A percentile compares a stretch with the other conserved stretches of the same genome.
Evolutionary conservation across 2,329 filamentous ascomycete genomes (phyloP).

Genomic region (Colletotrichum musicola): DNA sequence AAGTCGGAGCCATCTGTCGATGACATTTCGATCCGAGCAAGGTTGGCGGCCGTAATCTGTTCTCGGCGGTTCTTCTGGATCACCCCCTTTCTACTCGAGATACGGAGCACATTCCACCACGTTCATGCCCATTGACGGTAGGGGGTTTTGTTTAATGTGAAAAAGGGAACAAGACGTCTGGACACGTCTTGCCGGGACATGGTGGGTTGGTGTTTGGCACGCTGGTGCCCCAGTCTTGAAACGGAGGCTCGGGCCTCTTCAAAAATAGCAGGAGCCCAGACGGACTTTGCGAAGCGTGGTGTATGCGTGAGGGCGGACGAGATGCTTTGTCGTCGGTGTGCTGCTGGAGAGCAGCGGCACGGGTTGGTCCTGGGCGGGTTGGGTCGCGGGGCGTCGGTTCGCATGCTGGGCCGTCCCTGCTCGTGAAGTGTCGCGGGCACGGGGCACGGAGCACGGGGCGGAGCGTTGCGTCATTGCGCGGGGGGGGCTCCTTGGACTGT

Average conservation of each 20-base stretch:
- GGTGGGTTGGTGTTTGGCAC: too few species aligned
- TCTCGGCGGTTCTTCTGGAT: too few species aligned
- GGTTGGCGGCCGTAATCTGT: background rate
- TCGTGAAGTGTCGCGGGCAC: background rate
- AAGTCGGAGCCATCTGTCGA: too few species aligned
- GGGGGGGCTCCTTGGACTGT: conserved; percentile 23
- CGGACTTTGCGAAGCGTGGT: too few species aligned
- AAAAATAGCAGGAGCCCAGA: background rate
- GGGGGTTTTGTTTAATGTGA: too few species aligned
- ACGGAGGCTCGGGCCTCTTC: conserved; percentile 34
- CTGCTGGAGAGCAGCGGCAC: conserved; percentile 1
- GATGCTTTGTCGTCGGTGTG: background rate
- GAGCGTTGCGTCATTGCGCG: conserved; percentile 35
- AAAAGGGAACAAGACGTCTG: too few species aligned
- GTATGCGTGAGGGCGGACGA: too few species aligned
- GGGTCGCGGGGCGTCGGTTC: too few species aligned
- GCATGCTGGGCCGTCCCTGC: conserved; percentile 32
- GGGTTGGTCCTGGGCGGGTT: background rate
- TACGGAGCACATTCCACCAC: background rate
- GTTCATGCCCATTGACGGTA: conserved; percentile 3
- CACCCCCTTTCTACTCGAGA: too few species aligned
- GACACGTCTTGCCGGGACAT: too few species aligned
- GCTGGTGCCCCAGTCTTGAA: conserved; percentile 16
- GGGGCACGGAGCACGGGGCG: conserved; percentile 30
- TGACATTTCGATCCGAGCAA: background rate